phyloP scores from a whole-genome alignment of 1,284 basidiomycete species.

The Baeospora myosura region DNA sequence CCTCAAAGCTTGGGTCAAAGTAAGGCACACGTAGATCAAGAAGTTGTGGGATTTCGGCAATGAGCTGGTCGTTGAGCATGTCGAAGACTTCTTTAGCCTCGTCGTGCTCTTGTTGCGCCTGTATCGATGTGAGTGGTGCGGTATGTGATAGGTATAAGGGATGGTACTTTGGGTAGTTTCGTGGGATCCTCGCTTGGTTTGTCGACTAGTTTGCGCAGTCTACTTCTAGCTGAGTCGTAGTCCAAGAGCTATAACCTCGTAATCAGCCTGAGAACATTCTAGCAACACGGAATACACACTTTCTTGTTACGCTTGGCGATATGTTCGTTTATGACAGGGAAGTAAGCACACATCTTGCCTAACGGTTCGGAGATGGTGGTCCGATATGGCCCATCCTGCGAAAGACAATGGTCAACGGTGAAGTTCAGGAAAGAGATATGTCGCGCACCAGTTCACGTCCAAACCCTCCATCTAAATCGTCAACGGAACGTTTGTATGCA shows the following conservation, averaged over 20 bases:
- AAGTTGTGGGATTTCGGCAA: constrained; percentile 85
- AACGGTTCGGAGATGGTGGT: constrained; percentile 93
- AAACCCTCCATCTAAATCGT: constrained; percentile 86
- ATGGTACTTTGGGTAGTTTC: constrained; percentile 75
- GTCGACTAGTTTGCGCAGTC: constrained; percentile 82
- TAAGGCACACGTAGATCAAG: constrained; percentile 94
- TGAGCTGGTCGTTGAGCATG: constrained; percentile 86
- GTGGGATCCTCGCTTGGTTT: constrained; percentile 92
- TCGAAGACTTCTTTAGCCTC: constrained; percentile 93
- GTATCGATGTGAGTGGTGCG: not conserved
- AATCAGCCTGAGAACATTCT: not conserved
- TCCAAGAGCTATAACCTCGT: constrained; percentile 67
- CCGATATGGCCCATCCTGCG: constrained; percentile 86
- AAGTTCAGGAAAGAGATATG: constrained; percentile 5
- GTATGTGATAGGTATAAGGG: constrained; percentile 3
- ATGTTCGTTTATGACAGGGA: constrained; percentile 90
- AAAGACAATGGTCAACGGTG: not conserved
- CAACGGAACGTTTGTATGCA: constrained; percentile 91
- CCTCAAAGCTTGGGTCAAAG: constrained; percentile 97
- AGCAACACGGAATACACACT: constrained; percentile 35
- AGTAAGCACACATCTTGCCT: constrained; percentile 94
- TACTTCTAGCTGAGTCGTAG: constrained; percentile 89
- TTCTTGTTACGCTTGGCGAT: constrained; percentile 96
- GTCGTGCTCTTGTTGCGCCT: constrained; percentile 94
- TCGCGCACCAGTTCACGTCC: constrained; percentile 73